These are phyloP conservation scores for Tuctoria greenei DNA, from an alignment of 176 grass and related monocot species.

Conservation along the genomic window DNA sequence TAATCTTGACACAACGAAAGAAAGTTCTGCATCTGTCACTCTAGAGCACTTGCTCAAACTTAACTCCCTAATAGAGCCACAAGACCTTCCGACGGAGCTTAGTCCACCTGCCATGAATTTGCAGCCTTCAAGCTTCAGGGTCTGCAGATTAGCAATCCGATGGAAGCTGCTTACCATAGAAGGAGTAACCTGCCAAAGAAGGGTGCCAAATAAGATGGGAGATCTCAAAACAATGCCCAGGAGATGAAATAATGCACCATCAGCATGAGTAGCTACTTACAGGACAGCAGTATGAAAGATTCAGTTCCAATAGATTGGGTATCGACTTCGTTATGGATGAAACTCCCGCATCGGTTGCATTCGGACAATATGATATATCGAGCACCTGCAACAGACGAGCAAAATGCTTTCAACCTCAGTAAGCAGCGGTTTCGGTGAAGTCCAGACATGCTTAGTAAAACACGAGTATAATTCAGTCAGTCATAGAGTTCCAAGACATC, in stretches of 20 bases:
- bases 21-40: slow-evolving; percentile 67
- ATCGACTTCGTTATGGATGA: slow-evolving; percentile 44
- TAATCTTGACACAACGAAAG: slow-evolving; percentile 54
- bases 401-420: slow-evolving; percentile 8
- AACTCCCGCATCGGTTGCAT: slow-evolving; percentile 53
- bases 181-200: slow-evolving; percentile 55
- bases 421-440: neutral
- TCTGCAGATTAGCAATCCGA: slow-evolving; percentile 45
- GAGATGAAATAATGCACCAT: slow-evolving; percentile 15
- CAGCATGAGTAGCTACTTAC: slow-evolving; percentile 48
- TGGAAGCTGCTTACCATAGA: slow-evolving; percentile 47
- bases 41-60: slow-evolving; percentile 82
- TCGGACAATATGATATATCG: slow-evolving; percentile 72
- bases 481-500: neutral
- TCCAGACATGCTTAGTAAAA: neutral
- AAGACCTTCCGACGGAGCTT: slow-evolving; percentile 56
- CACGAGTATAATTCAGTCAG: no score
- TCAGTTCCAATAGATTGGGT: slow-evolving; percentile 53
- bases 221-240: neutral
- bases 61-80: slow-evolving; percentile 62
- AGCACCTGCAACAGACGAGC: slow-evolving; percentile 54
- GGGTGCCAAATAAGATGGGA: slow-evolving; percentile 7
- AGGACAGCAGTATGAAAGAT: slow-evolving; percentile 60
- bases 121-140: slow-evolving; percentile 76
- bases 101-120: slow-evolving; percentile 55